Conservation (phyloP, 495 filamentous ascomycete species). For the Neurospora intermedia region DNA sequence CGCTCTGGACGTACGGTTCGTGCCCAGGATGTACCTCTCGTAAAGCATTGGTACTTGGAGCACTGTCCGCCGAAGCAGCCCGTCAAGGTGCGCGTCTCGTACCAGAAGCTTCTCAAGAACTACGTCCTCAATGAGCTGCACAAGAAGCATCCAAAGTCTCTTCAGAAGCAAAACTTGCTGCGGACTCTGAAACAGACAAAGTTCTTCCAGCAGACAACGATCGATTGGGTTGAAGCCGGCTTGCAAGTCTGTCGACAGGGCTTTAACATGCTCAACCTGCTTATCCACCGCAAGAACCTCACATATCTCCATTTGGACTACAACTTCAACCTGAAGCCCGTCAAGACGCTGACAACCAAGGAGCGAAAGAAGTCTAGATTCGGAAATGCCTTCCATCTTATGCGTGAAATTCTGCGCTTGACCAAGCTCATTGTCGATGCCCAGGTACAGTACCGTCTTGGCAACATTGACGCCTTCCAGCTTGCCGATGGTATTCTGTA, state of each 20-base stretch:
- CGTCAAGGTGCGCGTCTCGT: conserved; percentile 97
- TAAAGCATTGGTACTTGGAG: conserved; percentile 98
- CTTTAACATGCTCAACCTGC: conserved; percentile 97
- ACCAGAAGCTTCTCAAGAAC: conserved; percentile 95
- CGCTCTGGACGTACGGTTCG: conserved; percentile 96
- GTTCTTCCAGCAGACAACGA: conserved; percentile 98
- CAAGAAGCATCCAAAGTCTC: conserved; percentile 85
- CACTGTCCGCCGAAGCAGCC: conserved; percentile 83
- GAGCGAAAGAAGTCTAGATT: conserved; percentile 99
- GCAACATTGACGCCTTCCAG: conserved; percentile 98
- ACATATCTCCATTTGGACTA: conserved; percentile 99
- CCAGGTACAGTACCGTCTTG: conserved; percentile 94
- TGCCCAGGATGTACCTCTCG: conserved; percentile 90
- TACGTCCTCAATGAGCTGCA: conserved; percentile 96
- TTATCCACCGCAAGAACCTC: conserved; percentile 97
- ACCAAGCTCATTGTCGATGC: conserved; percentile 98
- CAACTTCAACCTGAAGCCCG: conserved; percentile 99
- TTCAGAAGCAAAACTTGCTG: conserved; percentile 88
- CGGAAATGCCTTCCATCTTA: conserved; percentile 98
- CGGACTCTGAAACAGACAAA: conserved; percentile 88
- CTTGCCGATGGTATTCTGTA: conserved; percentile 97
- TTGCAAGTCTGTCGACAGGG: conserved; percentile 97
- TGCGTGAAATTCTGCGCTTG: conserved; percentile 95
- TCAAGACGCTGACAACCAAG: conserved; percentile 97
- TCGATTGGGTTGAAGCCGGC: conserved; percentile 99